Evolutionary conservation across 495 filamentous ascomycete species (phyloP), one percentile per base, ranked within the genome.

Genomic region (Penicillium desertorum): DNA sequence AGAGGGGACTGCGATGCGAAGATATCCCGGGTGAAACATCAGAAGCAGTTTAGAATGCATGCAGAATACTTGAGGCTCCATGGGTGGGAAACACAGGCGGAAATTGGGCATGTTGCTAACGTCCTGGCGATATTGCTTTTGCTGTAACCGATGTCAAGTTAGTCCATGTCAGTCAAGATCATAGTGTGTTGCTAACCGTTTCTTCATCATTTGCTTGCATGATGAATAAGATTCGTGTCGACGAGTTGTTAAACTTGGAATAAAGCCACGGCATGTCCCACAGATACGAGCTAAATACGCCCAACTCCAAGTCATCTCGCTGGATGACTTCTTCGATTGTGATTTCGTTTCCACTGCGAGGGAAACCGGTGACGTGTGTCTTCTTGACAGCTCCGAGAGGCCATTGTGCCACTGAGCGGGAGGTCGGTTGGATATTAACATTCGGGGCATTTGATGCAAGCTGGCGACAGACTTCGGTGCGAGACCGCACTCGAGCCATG

Each of bases 21-120:
- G 65, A 63, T 92, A 83, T 0, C 57, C 63, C 0, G 78, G 75
- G 58, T 91, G 86, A 61, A 89, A 91, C 1, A 96, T 78, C 1
- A 96, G 76, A 81, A 91, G 89, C 12, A 96, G 71, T 62, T 96
- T 96, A 5, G 90, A 94, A 64, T 96, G 92, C 92, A 96, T 96
- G 61, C 78, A 84, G 45, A 78, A 81, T 1, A 84, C 70, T 48
- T 85, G 79, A 1, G 82, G 81, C 6, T 80, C 74, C 85, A 90
- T 89, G 46, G 79, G 82, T 7, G 94, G 94, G 56, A 96, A 96
- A 62, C 89, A 92, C 34, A 93, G 80, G 19, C 80, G 78, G 23
- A 92, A 73, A 46, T 79, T 78, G 1, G 70, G 71, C 70, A 87
- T 85, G 6, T 23, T 45, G 58, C 76, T 58, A 54, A 77, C 80